phyloP scores from a whole-genome alignment of 2,329 filamentous ascomycete species.

The Acrodontium crateriforme region DNA sequence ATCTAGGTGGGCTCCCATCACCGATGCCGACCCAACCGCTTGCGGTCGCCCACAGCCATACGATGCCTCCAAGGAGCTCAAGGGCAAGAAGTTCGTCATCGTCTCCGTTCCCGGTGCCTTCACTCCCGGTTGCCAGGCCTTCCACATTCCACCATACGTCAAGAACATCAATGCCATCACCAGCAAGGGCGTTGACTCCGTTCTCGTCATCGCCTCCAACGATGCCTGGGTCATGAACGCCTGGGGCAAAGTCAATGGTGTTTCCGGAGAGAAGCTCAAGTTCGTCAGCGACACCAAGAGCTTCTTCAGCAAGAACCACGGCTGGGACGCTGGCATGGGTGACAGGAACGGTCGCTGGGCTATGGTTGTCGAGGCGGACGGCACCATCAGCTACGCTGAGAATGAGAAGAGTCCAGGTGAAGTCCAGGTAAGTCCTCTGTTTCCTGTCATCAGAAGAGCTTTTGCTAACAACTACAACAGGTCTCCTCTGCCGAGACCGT shows the following conservation, averaged over 20 bases:
- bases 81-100: slow-evolving; percentile 56
- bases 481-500: slow-evolving; percentile 36
- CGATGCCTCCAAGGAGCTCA: slow-evolving; percentile 64
- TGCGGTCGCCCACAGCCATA: slow-evolving; percentile 70
- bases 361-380: slow-evolving; percentile 62
- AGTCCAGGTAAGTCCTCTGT: slow-evolving; percentile 28
- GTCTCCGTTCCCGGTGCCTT: slow-evolving; percentile 58
- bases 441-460: background rate
- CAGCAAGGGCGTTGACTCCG: slow-evolving; percentile 67
- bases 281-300: slow-evolving; percentile 63
- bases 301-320: slow-evolving; percentile 59
- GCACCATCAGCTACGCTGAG: slow-evolving; percentile 70
- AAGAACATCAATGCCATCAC: slow-evolving; percentile 55
- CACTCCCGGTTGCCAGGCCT: slow-evolving; percentile 72
- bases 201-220: slow-evolving; percentile 72
- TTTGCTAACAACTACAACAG: slow-evolving; percentile 15
- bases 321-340: slow-evolving; percentile 51
- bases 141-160: slow-evolving; percentile 71
- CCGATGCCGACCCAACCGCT: slow-evolving; percentile 54
- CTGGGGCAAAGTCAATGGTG: slow-evolving; percentile 63
- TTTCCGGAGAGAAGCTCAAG: slow-evolving; percentile 57
- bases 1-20: slow-evolving; percentile 61
- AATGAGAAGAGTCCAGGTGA: slow-evolving; percentile 46
- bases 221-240: slow-evolving; percentile 79
- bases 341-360: slow-evolving; percentile 69